A percentile compares a stretch with the other conserved stretches of the same genome.
phyloP scores from a whole-genome alignment of 2,329 filamentous ascomycete genomes.

The Microsporum ferrugineum region DNA sequence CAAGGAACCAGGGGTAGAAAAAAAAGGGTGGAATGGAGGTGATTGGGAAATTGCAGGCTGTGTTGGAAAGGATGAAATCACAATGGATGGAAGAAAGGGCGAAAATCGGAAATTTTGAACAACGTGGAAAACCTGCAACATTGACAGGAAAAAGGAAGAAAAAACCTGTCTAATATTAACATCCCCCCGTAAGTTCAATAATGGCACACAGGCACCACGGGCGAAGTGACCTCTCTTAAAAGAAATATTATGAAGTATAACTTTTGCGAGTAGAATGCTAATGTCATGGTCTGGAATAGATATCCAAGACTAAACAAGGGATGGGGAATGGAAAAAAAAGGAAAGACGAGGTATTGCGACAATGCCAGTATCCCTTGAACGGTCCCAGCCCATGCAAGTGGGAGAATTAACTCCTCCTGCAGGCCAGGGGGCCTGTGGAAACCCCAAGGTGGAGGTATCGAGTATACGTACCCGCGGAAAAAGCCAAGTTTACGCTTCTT shows the following conservation, averaged over 20 bases:
- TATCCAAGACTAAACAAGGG: neutral
- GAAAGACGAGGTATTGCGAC: neutral
- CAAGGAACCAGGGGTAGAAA: neutral
- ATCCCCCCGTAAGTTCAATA: neutral
- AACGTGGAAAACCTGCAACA: neutral
- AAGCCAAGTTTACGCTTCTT: neutral
- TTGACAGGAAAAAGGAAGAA: neutral
- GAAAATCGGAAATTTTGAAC: conserved; percentile 1
- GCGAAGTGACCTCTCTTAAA: neutral
- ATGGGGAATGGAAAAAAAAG: neutral
- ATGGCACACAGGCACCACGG: neutral
- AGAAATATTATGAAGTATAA: neutral
- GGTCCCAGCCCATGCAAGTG: neutral
- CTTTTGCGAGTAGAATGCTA: neutral
- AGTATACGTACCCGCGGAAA: neutral
- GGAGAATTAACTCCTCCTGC: neutral
- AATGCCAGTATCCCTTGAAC: neutral
- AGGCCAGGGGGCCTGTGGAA: neutral
- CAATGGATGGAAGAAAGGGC: neutral
- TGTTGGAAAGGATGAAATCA: neutral
- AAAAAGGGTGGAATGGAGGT: neutral
- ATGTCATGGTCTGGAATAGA: neutral
- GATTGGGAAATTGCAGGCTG: neutral
- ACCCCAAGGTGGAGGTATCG: neutral
- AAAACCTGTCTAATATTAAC: neutral